These are phyloP conservation scores for Fraxinus baroniana DNA, from an alignment of 305 asterid species.

Conservation along the genomic window DNA sequence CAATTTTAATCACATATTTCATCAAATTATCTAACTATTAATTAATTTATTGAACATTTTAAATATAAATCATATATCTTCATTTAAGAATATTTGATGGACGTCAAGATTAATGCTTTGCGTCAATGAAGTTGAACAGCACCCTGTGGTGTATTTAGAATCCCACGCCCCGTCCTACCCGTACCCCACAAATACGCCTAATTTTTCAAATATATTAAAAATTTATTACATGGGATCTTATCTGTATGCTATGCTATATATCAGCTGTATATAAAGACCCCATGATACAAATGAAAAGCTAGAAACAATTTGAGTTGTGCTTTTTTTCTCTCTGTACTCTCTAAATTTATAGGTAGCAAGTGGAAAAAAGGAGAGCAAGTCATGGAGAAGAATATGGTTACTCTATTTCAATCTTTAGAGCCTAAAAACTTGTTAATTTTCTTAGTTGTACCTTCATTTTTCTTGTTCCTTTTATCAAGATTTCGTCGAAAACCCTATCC, in stretches of 20 bases:
- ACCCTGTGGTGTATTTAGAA: too few relatives aligned
- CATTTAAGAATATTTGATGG: too few relatives aligned
- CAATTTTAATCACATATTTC: too few relatives aligned
- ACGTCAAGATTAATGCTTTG: too few relatives aligned
- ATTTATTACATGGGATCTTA: background rate
- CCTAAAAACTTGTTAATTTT: constrained; percentile 32
- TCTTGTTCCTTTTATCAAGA: constrained; percentile 36
- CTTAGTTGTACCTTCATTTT: constrained; percentile 37
- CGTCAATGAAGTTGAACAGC: too few relatives aligned
- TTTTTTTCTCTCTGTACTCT: background rate
- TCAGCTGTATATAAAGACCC: constrained; percentile 27
- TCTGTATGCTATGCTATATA: background rate
- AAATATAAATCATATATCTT: too few relatives aligned
- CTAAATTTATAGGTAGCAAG: background rate
- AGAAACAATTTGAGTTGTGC: constrained; percentile 30
- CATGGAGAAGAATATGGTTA: constrained; percentile 26
- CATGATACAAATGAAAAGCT: background rate
- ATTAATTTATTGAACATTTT: too few relatives aligned
- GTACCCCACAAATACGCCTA: background rate
- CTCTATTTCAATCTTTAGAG: constrained; percentile 39
- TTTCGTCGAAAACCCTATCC: constrained; percentile 55
- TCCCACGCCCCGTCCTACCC: too few relatives aligned
- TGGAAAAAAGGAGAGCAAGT: background rate
- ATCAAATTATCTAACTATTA: too few relatives aligned
- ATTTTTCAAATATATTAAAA: background rate